phyloP scores from a whole-genome alignment of 805 yeast species.

The Ogataea nakhonphanomensis region DNA sequence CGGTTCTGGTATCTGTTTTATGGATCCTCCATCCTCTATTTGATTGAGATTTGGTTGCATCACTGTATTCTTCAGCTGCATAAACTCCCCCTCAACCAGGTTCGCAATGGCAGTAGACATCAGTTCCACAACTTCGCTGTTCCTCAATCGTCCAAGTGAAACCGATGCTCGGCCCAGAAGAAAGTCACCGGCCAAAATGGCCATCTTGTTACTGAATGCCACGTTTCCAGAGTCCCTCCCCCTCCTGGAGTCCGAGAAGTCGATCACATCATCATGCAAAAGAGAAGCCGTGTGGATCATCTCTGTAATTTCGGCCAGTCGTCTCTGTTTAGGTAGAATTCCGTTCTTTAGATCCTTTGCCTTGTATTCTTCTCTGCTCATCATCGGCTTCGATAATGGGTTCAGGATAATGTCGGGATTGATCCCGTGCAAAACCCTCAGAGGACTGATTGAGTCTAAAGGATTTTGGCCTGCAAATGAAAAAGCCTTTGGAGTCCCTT shows the following conservation, averaged over 20 bases:
- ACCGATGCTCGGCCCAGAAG: slow-evolving; percentile 94
- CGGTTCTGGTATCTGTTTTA: slow-evolving; percentile 47
- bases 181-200: slow-evolving; percentile 95
- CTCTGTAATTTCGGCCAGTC: slow-evolving; percentile 95
- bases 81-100: slow-evolving; percentile 96
- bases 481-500: slow-evolving; percentile 52
- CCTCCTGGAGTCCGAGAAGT: slow-evolving; percentile 80
- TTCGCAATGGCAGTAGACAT: slow-evolving; percentile 96
- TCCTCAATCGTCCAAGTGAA: slow-evolving; percentile 85
- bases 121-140: slow-evolving; percentile 96
- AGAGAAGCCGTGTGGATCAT: slow-evolving; percentile 97
- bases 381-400: slow-evolving; percentile 81
- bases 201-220: slow-evolving; percentile 96
- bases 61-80: slow-evolving; percentile 95
- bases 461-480: slow-evolving; percentile 60
- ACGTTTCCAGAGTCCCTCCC: slow-evolving; percentile 89
- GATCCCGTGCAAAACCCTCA: slow-evolving; percentile 81
- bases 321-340: slow-evolving; percentile 88
- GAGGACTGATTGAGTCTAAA: slow-evolving; percentile 70
- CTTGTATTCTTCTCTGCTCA: slow-evolving; percentile 52
- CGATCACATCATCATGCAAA: slow-evolving; percentile 96
- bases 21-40: slow-evolving; percentile 43
- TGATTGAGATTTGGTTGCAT: slow-evolving; percentile 46
- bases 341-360: slow-evolving; percentile 60
- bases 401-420: slow-evolving; percentile 79